Percentiles rank a stretch among this genome's conserved stretches.
These are phyloP conservation scores for Kodamaea anthophila DNA, from an alignment of 1,139 yeast species.

Conservation along the genomic window DNA sequence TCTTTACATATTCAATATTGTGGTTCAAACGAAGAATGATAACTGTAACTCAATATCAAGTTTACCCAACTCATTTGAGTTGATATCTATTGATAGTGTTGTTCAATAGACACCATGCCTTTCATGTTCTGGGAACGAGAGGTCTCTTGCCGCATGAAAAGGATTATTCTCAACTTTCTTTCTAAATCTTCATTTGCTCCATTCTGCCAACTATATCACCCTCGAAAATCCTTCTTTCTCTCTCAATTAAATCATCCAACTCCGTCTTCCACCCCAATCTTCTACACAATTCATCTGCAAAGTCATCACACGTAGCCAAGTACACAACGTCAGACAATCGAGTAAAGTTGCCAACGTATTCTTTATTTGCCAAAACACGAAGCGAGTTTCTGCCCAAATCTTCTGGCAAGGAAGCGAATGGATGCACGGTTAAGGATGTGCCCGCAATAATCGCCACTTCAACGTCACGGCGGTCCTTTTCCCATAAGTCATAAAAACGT, in stretches of 20 bases:
- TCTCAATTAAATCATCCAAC: conserved; percentile 28
- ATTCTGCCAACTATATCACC: no score
- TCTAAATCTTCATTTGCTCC: no score
- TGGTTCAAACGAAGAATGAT: no score
- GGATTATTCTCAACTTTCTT: no score
- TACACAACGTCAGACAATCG: conserved; percentile 52
- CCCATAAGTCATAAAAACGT: conserved; percentile 63
- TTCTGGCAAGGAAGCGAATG: conserved; percentile 78
- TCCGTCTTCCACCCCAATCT: conserved; percentile 62
- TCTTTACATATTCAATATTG: no score
- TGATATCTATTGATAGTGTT: no score
- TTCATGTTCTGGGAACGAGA: no score
- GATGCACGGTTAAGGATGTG: conserved; percentile 81
- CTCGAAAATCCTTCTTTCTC: conserved; percentile 10
- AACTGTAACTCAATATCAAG: no score
- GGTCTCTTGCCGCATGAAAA: no score
- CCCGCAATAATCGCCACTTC: conserved; percentile 87
- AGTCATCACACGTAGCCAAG: conserved; percentile 58
- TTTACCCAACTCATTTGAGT: no score
- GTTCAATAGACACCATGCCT: no score
- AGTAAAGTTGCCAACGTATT: conserved; percentile 66
- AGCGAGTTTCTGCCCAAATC: conserved; percentile 46
- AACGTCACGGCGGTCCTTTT: conserved; percentile 51
- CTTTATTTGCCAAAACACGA: conserved; percentile 69
- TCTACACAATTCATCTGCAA: conserved; percentile 48